A percentile compares a stretch with the other conserved stretches of the same genome.
Conservation (phyloP, 75 land plant genomes). For the Cryptomeria japonica region DNA sequence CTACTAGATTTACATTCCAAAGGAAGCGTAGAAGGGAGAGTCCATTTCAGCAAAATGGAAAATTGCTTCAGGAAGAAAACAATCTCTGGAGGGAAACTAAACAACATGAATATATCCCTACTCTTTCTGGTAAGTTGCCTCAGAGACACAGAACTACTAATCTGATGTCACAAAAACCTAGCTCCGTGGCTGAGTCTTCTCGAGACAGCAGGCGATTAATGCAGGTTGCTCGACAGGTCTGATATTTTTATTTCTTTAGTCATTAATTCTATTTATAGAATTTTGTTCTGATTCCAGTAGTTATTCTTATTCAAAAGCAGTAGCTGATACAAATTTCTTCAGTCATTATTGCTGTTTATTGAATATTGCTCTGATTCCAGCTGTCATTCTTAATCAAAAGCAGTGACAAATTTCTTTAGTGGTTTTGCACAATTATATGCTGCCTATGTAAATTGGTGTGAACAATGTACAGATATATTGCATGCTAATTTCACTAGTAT, state of each 20-base stretch:
- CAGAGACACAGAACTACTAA: slow-evolving; percentile 7
- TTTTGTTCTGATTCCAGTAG: neutral
- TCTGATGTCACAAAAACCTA: slow-evolving; percentile 16
- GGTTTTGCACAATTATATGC: neutral
- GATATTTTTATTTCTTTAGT: neutral
- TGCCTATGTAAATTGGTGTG: neutral
- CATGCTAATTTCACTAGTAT: neutral
- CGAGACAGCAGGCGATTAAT: slow-evolving; percentile 52
- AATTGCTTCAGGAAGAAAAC: slow-evolving; percentile 15
- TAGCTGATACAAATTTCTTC: neutral
- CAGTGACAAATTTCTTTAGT: neutral
- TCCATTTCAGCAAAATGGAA: slow-evolving; percentile 18
- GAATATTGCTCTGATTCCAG: neutral
- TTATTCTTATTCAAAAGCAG: neutral
- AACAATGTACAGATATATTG: neutral
- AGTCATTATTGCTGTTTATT: neutral
- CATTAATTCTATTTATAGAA: neutral
- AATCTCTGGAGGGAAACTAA: neutral
- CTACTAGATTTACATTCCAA: slow-evolving; percentile 54
- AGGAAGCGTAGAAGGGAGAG: slow-evolving; percentile 63
- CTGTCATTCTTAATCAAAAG: neutral
- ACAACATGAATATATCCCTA: slow-evolving; percentile 12
- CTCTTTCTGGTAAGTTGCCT: slow-evolving; percentile 1
- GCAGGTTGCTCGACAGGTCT: slow-evolving; percentile 77
- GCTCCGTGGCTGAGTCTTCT: slow-evolving; percentile 38